These are phyloP conservation scores for Metarhizium rileyi DNA, from an alignment of 2,329 filamentous ascomycete genomes.

Conservation along the genomic window DNA sequence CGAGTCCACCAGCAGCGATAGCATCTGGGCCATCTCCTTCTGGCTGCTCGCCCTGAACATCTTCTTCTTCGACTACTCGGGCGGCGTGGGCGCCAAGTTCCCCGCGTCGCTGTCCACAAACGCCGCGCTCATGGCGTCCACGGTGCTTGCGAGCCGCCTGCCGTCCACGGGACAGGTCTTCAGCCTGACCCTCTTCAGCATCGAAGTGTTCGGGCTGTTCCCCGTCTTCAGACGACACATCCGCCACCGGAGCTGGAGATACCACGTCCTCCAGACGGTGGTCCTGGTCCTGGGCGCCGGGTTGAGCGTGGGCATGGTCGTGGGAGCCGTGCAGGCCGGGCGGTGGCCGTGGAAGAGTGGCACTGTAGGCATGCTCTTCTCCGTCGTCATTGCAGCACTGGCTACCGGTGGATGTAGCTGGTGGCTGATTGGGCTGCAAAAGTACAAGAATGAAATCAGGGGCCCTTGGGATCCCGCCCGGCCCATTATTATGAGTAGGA, in stretches of 20 bases:
- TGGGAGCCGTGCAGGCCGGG: slow-evolving; percentile 34
- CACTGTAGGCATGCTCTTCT: slow-evolving; percentile 65
- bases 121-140: slow-evolving; percentile 90
- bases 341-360: slow-evolving; percentile 43
- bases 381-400: slow-evolving; percentile 62
- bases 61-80: slow-evolving; percentile 95
- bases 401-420: slow-evolving; percentile 91
- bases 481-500: slow-evolving; percentile 68
- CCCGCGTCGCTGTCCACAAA: slow-evolving; percentile 80
- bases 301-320: slow-evolving; percentile 59
- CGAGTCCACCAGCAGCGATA: slow-evolving; percentile 81
- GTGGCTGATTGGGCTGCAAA: slow-evolving; percentile 95
- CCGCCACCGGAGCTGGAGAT: slow-evolving; percentile 68
- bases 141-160: slow-evolving; percentile 82
- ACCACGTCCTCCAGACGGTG: slow-evolving; percentile 68
- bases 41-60: slow-evolving; percentile 93
- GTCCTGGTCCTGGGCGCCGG: slow-evolving; percentile 71
- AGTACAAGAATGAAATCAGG: slow-evolving; percentile 98
- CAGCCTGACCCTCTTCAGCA: slow-evolving; percentile 87
- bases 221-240: slow-evolving; percentile 94
- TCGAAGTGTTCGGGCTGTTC: slow-evolving; percentile 94
- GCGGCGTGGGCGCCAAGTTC: slow-evolving; percentile 52
- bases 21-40: slow-evolving; percentile 94
- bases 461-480: slow-evolving; percentile 95
- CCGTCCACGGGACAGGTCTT: slow-evolving; percentile 91